Base-by-base conservation (phyloP, 2,329 filamentous ascomycete genomes). In the Phaeomoniella chlamydospora region DNA sequence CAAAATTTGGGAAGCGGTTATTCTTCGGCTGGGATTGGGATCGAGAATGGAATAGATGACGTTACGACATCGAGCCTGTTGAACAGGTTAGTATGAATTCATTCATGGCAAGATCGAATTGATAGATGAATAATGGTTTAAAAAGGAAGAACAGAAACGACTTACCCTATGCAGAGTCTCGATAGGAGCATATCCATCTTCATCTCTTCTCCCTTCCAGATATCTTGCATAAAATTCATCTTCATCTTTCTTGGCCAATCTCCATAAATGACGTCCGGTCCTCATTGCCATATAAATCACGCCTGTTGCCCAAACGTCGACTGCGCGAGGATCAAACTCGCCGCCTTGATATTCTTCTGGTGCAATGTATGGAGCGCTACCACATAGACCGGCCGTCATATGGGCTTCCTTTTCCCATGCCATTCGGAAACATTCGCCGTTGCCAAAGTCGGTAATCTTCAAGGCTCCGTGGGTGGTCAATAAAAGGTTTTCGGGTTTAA, bases 201-300 rank as follows among this genome's bases (percentile, higher is more conserved):
- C 90, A 47, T 94, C 86, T 53, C 85, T 80, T 36, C 90, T 77
- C 18, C 90, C 90, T 53, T 93, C 82, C 4, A 98, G 72, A 53
- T 98, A 98, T 30, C 86, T 80, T 44, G 83, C 82, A 54, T 94
- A 98, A 49, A 96, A 98, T 52, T 96, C 90, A 51, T 98, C 90
- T 45, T 96, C 88, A 37, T 93, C 87, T 59, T 86, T 92, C 59
- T 88, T 88, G 4, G 90, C 90, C n/a, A 94, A 76, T 37, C 87
- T 80, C 90, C 90, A 98, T 5, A 98, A 68, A 58, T 98, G 90
- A 36, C 90, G 74, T 4, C 90, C 90, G 2, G 88, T 96, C 39
- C 90, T 74, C 90, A 98, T 98, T 11, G 90, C 90, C 90, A 98
- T 98, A 64, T 98, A 98, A 41, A 98, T 98, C 35, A 98, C 90